A percentile compares a stretch with the other conserved stretches of the same genome.
Conservation (phyloP, 148 eudicot genomes). For the Camellia japonica region DNA sequence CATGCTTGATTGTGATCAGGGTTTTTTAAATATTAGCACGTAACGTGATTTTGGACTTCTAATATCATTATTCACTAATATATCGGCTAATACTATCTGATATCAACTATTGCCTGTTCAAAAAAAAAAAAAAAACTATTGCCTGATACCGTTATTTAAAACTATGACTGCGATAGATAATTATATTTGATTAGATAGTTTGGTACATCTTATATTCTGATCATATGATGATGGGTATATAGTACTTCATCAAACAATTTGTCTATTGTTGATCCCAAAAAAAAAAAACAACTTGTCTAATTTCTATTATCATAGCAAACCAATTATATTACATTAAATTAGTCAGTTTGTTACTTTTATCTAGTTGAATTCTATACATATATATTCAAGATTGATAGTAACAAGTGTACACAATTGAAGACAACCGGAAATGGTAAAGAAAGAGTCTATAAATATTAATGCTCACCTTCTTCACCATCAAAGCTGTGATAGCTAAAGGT, state of each 20-base stretch:
- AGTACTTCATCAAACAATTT: background rate
- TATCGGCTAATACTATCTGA: too few species aligned
- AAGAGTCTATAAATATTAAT: background rate
- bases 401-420: background rate
- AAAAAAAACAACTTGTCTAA: background rate
- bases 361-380: background rate
- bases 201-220: background rate
- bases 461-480: slow-evolving; percentile 73
- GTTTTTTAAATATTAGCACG: too few species aligned
- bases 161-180: background rate
- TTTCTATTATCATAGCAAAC: background rate
- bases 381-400: background rate
- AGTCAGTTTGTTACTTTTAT: background rate
- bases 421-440: background rate
- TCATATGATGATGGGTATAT: background rate
- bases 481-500: slow-evolving; percentile 55
- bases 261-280: background rate
- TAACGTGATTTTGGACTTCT: too few species aligned
- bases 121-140: too few species aligned
- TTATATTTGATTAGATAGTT: background rate
- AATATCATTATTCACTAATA: too few species aligned
- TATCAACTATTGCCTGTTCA: too few species aligned
- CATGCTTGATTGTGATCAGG: background rate
- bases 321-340: background rate
- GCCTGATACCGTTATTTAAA: too few species aligned